phyloP scores from a whole-genome alignment of 2,329 filamentous ascomycete species.

The Lomentospora prolificans region DNA sequence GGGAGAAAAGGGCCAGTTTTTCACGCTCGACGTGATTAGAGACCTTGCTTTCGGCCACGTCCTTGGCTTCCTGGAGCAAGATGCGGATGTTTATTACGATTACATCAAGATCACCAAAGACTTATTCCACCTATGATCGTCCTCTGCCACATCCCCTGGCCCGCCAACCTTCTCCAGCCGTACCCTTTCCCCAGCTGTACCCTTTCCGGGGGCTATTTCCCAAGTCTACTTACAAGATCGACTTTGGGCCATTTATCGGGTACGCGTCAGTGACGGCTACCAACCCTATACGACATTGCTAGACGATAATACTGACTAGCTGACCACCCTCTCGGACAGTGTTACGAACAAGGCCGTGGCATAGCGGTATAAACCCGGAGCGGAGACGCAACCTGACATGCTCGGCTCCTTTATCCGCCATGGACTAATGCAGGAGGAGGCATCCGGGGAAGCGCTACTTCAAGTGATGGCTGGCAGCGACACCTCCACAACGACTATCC shows the following conservation, averaged over 20 bases:
- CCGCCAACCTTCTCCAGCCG: slow-evolving; percentile 32
- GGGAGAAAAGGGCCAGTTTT: slow-evolving; percentile 37
- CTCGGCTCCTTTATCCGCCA: slow-evolving; percentile 30
- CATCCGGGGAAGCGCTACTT: slow-evolving; percentile 21
- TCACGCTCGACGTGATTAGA: slow-evolving; percentile 47
- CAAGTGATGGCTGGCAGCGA: slow-evolving; percentile 28
- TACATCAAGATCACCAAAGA: slow-evolving; percentile 35
- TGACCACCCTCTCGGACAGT: too few relatives aligned
- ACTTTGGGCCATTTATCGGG: slow-evolving; percentile 28
- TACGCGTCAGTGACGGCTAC: too few relatives aligned
- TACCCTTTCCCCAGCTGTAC: too few relatives aligned
- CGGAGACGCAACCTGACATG: slow-evolving; percentile 24
- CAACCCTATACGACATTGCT: too few relatives aligned
- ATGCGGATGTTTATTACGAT: slow-evolving; percentile 36
- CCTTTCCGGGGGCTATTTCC: slow-evolving; percentile 31
- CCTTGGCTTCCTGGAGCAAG: slow-evolving; percentile 38
- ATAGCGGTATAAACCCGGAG: slow-evolving; percentile 15
- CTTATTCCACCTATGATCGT: slow-evolving; percentile 33
- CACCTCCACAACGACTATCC: slow-evolving; percentile 26
- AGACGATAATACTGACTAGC: too few relatives aligned
- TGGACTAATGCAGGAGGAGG: slow-evolving; percentile 21
- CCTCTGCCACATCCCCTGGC: slow-evolving; percentile 29
- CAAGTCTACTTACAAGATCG: slow-evolving; percentile 25
- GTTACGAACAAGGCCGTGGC: slow-evolving; percentile 6
- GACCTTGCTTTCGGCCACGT: slow-evolving; percentile 39